These are phyloP conservation scores for Didymosphaeria variabile DNA, from an alignment of 2,329 filamentous ascomycete species.

Conservation along the genomic window DNA sequence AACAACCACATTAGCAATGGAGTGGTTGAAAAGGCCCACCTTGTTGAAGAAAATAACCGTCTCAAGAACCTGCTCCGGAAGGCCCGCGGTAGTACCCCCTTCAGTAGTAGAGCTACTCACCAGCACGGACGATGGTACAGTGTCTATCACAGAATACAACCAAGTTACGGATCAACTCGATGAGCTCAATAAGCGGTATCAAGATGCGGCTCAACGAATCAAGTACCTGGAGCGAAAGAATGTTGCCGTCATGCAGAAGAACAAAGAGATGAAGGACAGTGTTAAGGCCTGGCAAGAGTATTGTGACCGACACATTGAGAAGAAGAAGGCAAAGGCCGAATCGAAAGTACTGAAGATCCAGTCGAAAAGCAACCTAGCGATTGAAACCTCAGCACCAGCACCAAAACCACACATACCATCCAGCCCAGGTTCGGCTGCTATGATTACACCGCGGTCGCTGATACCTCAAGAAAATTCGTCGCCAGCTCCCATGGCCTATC, in stretches of 20 bases:
- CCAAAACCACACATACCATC: conserved; percentile 30
- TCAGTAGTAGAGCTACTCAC: conserved; percentile 12
- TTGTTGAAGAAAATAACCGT: conserved; percentile 36
- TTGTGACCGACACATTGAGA: conserved; percentile 40
- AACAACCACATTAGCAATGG: conserved; percentile 38
- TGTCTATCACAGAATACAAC: conserved; percentile 36
- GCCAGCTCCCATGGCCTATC: conserved; percentile 24
- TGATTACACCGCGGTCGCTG: conserved; percentile 26
- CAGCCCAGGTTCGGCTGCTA: conserved; percentile 31
- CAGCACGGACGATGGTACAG: conserved; percentile 8
- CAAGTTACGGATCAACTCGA: conserved; percentile 41
- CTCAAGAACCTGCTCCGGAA: conserved; percentile 30
- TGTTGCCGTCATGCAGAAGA: conserved; percentile 43
- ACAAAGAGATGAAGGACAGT: conserved; percentile 51
- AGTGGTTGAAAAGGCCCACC: conserved; percentile 35
- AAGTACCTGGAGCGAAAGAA: conserved; percentile 48
- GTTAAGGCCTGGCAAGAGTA: conserved; percentile 51
- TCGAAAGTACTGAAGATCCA: conserved; percentile 20
- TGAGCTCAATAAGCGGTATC: conserved; percentile 43
- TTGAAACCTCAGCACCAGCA: conserved; percentile 21
- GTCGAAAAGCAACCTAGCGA: conserved; percentile 12
- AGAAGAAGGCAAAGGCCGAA: conserved; percentile 31
- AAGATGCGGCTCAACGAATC: conserved; percentile 35
- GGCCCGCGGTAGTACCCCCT: conserved; percentile 11
- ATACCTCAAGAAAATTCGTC: conserved; percentile 27